phyloP scores from a whole-genome alignment of 768 basidiomycete species.

The Calocera viscosa region DNA sequence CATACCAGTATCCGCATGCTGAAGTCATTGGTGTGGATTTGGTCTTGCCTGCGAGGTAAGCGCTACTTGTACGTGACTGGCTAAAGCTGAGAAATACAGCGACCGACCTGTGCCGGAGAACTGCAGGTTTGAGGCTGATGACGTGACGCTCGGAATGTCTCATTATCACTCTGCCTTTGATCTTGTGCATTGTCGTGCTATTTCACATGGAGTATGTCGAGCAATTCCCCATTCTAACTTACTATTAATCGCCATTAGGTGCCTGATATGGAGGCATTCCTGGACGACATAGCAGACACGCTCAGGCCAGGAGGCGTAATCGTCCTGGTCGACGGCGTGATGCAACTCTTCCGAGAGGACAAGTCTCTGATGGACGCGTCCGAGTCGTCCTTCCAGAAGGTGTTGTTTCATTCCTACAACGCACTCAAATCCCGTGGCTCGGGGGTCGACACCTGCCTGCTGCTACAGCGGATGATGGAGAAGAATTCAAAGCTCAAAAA shows the following conservation, averaged over 20 bases:
- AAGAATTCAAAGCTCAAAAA: background rate
- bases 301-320: slow-evolving; percentile 14
- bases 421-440: background rate
- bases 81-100: background rate
- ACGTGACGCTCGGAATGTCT: slow-evolving; percentile 8
- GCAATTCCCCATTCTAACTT: background rate
- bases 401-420: background rate
- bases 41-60: slow-evolving; percentile 7
- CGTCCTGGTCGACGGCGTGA: slow-evolving; percentile 11
- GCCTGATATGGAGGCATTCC: slow-evolving; percentile 9
- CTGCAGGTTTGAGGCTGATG: background rate
- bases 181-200: slow-evolving; percentile 15
- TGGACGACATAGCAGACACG: slow-evolving; percentile 13
- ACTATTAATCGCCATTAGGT: background rate
- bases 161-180: slow-evolving; percentile 13
- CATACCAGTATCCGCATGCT: slow-evolving; percentile 14
- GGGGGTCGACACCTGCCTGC: background rate
- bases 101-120: background rate
- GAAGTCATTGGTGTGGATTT: slow-evolving; percentile 16
- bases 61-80: background rate
- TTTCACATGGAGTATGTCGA: slow-evolving; percentile 10
- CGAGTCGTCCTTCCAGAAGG: slow-evolving; percentile 1
- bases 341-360: background rate
- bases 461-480: background rate
- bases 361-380: slow-evolving; percentile 3